phyloP scores from a whole-genome alignment of 2,329 filamentous ascomycete species.

The Calonectria montana region DNA sequence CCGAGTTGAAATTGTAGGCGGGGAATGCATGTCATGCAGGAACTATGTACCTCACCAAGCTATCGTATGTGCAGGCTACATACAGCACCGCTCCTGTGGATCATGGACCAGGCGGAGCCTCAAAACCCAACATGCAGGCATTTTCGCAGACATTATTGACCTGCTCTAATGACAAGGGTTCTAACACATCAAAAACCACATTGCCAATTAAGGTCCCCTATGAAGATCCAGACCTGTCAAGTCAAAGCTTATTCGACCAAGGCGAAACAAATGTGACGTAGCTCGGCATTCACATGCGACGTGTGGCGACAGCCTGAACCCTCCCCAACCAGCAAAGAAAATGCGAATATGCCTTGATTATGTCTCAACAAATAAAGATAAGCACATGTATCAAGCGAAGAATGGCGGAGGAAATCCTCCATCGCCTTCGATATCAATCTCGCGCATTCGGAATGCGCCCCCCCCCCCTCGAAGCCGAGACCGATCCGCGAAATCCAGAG shows the following conservation, averaged over 20 bases:
- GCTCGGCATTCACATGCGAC: background rate
- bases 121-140: background rate
- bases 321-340: background rate
- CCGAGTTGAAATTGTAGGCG: background rate
- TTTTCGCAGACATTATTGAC: background rate
- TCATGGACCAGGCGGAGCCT: background rate
- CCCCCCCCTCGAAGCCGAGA: conserved; percentile 8
- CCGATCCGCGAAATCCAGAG: background rate
- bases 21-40: background rate
- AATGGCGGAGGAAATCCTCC: background rate
- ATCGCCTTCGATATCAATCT: background rate
- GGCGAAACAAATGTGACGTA: background rate
- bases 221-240: background rate
- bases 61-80: background rate
- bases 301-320: background rate
- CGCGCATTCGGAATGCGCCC: background rate
- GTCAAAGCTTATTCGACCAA: background rate
- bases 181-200: background rate
- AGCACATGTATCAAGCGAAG: background rate
- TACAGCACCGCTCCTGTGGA: background rate
- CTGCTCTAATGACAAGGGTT: background rate
- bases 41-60: background rate
- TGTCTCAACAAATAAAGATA: background rate
- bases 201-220: background rate
- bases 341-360: background rate